Percentiles rank a stretch among this genome's conserved stretches.
Conservation (phyloP, 140 eudicot species). For the Stevia rebaudiana region DNA sequence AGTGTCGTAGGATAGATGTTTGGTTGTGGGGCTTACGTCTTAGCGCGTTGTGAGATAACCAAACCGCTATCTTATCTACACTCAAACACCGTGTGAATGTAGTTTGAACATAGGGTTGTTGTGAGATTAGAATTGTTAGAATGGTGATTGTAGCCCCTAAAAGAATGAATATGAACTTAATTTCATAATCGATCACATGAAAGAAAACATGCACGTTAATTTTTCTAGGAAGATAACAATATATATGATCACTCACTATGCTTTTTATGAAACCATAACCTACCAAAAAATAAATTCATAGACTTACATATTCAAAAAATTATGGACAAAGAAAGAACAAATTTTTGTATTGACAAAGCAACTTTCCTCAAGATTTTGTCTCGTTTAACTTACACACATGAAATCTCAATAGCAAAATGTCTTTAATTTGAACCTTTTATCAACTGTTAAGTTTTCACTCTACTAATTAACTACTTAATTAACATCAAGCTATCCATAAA, state of each 20-base stretch:
- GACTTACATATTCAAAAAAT: background rate
- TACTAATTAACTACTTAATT: background rate
- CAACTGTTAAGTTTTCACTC: background rate
- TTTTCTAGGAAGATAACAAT: background rate
- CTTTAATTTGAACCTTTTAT: too few species aligned
- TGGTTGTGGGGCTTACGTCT: too few species aligned
- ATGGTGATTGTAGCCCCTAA: too few species aligned
- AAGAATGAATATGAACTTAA: background rate
- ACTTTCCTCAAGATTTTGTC: background rate
- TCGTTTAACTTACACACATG: background rate
- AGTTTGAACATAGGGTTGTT: too few species aligned
- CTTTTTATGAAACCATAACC: background rate
- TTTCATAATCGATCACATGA: slow-evolving; percentile 1
- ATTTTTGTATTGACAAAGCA: background rate
- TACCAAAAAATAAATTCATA: background rate
- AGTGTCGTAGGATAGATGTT: too few species aligned
- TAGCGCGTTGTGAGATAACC: too few species aligned
- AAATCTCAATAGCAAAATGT: background rate
- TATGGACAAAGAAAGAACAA: background rate
- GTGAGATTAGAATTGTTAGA: too few species aligned
- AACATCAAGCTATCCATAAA: too few species aligned
- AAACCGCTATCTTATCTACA: too few species aligned
- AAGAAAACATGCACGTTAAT: background rate
- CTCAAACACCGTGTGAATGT: too few species aligned
- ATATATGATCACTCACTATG: background rate